These are phyloP conservation scores for Diaporthe ilicicola DNA, from an alignment of 2,329 filamentous ascomycete species.

Conservation along the genomic window DNA sequence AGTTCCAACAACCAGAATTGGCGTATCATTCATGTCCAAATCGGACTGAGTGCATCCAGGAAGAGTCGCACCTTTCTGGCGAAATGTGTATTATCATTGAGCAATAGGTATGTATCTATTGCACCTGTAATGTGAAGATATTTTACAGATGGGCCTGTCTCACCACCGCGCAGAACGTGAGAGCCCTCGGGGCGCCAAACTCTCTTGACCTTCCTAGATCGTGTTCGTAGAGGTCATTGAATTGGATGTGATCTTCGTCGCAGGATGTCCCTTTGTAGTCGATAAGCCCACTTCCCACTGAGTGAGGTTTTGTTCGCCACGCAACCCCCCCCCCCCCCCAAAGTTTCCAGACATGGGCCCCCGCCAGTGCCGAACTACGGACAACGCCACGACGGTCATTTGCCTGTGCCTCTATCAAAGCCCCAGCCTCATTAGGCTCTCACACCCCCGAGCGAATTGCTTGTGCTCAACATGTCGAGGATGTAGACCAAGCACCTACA, in stretches of 20 bases:
- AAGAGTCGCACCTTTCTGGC: background rate
- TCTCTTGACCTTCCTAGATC: background rate
- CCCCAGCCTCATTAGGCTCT: background rate
- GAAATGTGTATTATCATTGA: background rate
- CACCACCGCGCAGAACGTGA: background rate
- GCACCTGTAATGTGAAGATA: background rate
- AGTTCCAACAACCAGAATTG: background rate
- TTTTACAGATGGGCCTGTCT: background rate
- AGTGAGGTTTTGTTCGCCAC: background rate
- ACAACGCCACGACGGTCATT: background rate
- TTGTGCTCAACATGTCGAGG: background rate
- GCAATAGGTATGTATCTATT: background rate
- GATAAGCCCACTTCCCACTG: background rate
- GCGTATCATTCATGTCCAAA: no score
- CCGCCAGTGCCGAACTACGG: background rate
- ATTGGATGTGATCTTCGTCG: background rate
- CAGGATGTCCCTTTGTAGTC: background rate
- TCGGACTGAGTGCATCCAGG: no score
- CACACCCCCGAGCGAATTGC: background rate
- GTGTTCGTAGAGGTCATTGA: no score
- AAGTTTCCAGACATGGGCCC: background rate
- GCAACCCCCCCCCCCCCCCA: no score
- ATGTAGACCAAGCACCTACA: background rate
- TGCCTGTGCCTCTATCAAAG: background rate
- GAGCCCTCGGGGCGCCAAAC: background rate